Evolutionary conservation across 257 asterid genomes (phyloP), one percentile per base, ranked within the genome.

Genomic region (Lycium ferocissimum): DNA sequence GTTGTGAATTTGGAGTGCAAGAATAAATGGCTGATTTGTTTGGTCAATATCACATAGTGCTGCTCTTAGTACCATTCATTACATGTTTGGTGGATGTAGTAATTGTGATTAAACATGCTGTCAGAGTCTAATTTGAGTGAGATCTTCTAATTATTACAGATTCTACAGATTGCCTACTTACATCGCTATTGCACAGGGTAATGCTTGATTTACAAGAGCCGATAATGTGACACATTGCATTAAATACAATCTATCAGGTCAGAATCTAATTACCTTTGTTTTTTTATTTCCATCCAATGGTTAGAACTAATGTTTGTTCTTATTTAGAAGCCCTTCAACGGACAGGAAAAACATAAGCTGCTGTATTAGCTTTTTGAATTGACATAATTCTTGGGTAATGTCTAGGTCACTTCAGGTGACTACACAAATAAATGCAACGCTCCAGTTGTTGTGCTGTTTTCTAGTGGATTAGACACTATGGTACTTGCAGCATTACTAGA

Each of bases 401-500:
- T 87, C 37, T 91, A 96, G 98, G 88, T 87, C 49, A 82, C 58
- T 79, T 72, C 85, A 85, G 79, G 59, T 80, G 67, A 86, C 87
- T 89, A 79, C 85, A 82, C 83, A 83, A 89, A 33, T 70, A 89
- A 85, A 43, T 87, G 85, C 87, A 54, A 65, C 90, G 90, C 95
- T 91, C 99, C 99, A 20, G 86, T 95, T 38, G 98, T 95, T 20
- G 97, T 95, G 85, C 94, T 96, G 40, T 96, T 95, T 93, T 96
- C 99, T 82, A 98, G 99, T 65, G 99, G 99, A 78, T 85, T 96
- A 75, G 98, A 96, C 91, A 94, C 98, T 56, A 96, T 96, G 98
- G 93, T 96, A 83, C 91, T 95, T 87, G 96, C 98, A 81, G 97
- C 97, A 14, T 88, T 96, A 86, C 89, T 91, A 83, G 93, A 96